These are phyloP conservation scores for Orbilia quercus DNA, from an alignment of 2,329 filamentous ascomycete genomes.

Conservation along the genomic window DNA sequence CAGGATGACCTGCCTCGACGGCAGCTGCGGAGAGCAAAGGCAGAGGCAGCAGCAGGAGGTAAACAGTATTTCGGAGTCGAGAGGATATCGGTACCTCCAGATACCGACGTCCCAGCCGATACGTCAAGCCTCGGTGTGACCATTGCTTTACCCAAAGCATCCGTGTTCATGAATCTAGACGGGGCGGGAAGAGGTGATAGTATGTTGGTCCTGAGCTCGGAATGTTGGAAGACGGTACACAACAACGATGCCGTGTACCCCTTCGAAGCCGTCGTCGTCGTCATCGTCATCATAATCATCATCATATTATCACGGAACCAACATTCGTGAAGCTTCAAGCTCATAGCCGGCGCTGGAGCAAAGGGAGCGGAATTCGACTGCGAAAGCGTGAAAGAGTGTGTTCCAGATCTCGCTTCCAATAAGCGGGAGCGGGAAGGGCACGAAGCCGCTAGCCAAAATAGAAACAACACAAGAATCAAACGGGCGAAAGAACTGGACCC, in stretches of 20 bases:
- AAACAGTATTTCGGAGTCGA: constrained; percentile 4
- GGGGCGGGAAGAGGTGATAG: constrained; percentile 11
- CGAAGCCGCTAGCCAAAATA: constrained; percentile 57
- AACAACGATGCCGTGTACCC: constrained; percentile 15
- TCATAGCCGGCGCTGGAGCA: constrained; percentile 6
- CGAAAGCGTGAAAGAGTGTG: too few species aligned
- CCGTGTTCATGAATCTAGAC: background rate
- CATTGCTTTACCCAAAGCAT: constrained; percentile 22
- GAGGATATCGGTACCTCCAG: constrained; percentile 13
- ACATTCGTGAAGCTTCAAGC: background rate
- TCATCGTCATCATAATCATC: too few species aligned
- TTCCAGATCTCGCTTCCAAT: constrained; percentile 57
- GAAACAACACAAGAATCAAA: constrained; percentile 38
- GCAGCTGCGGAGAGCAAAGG: constrained; percentile 42
- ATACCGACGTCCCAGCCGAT: constrained; percentile 22
- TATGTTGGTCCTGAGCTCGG: constrained; percentile 33
- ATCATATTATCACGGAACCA: background rate
- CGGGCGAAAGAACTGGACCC: too few species aligned
- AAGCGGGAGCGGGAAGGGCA: constrained; percentile 56
- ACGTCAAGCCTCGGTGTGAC: constrained; percentile 29
- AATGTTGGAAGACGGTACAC: constrained; percentile 51
- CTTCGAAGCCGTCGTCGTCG: constrained; percentile 24
- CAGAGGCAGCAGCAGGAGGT: constrained; percentile 16
- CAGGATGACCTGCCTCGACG: constrained; percentile 52
- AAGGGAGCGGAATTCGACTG: constrained; percentile 1